phyloP scores from a whole-genome alignment of 176 grass and related monocot genomes.

The Calamus simplicifolius region DNA sequence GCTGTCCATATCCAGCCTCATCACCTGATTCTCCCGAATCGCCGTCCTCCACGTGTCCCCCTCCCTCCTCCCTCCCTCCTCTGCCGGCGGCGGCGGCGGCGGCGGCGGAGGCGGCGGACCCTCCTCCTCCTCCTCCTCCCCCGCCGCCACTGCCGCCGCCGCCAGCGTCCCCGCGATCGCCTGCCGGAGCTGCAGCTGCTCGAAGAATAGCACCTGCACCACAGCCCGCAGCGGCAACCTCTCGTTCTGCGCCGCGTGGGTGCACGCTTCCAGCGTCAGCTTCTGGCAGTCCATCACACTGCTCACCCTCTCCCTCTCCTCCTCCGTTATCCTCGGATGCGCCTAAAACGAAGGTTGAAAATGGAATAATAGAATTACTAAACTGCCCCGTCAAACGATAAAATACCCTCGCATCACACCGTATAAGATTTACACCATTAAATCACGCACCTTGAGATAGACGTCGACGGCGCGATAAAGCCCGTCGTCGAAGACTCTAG shows the following conservation, averaged over 20 bases:
- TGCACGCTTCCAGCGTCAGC: conserved; percentile 90
- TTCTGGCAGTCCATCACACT: conserved; percentile 79
- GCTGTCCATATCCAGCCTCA: conserved; percentile 95
- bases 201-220: conserved; percentile 97
- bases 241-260: conserved; percentile 91
- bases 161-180: conserved; percentile 72
- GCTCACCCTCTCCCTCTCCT: conserved; percentile 86
- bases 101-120: conserved; percentile 19
- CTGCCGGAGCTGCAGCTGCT: conserved; percentile 90
- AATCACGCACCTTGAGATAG: conserved; percentile 66
- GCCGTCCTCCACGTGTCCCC: conserved; percentile 46
- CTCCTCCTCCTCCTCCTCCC: conserved; percentile 24
- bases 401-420: no score
- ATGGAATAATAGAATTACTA: background rate
- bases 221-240: conserved; percentile 79
- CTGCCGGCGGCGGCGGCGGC: background rate
- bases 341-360: conserved; percentile 38
- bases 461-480: conserved; percentile 96
- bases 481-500: conserved; percentile 78
- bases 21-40: conserved; percentile 70
- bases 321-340: conserved; percentile 56
- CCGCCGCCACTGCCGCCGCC: conserved; percentile 35
- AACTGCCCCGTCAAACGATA: no score
- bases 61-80: background rate
- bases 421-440: no score